These are phyloP conservation scores for Osmanthus fragrans DNA, from an alignment of 257 asterid genomes.

Conservation along the genomic window DNA sequence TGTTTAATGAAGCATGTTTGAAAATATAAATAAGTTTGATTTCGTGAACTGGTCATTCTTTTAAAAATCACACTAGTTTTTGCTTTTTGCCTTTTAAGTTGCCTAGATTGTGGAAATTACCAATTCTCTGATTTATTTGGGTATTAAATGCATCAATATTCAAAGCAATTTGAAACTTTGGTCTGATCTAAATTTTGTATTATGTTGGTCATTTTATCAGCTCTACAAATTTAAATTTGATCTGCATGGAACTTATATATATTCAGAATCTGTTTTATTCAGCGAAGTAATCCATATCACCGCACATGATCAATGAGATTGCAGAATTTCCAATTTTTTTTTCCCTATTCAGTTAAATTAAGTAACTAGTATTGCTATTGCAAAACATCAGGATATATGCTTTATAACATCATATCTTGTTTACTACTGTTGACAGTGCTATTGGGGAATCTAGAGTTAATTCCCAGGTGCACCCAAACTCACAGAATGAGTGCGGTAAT, in stretches of 20 bases:
- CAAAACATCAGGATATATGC: slow-evolving; percentile 10
- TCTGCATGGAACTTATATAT: background rate
- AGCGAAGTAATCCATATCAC: background rate
- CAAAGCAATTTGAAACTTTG: background rate
- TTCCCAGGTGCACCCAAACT: background rate
- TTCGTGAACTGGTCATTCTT: background rate
- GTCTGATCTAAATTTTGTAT: background rate
- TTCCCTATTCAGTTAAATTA: background rate
- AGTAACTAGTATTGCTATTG: slow-evolving; percentile 5
- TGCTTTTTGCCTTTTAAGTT: slow-evolving; percentile 5
- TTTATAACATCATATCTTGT: background rate
- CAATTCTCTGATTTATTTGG: background rate
- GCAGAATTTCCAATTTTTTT: background rate
- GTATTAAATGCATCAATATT: background rate
- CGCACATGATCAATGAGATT: background rate
- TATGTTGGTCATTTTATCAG: slow-evolving; percentile 3
- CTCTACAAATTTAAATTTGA: slow-evolving; percentile 5
- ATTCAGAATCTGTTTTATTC: background rate
- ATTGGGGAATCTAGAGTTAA: slow-evolving; percentile 4
- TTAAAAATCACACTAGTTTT: background rate
- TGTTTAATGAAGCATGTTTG: background rate
- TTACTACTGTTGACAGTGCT: slow-evolving; percentile 12
- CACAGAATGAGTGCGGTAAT: slow-evolving; percentile 14
- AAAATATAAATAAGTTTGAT: background rate
- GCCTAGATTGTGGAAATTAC: slow-evolving; percentile 1